Base-by-base conservation (phyloP, 495 filamentous ascomycete genomes). In the Talaromyces proteolyticus region DNA sequence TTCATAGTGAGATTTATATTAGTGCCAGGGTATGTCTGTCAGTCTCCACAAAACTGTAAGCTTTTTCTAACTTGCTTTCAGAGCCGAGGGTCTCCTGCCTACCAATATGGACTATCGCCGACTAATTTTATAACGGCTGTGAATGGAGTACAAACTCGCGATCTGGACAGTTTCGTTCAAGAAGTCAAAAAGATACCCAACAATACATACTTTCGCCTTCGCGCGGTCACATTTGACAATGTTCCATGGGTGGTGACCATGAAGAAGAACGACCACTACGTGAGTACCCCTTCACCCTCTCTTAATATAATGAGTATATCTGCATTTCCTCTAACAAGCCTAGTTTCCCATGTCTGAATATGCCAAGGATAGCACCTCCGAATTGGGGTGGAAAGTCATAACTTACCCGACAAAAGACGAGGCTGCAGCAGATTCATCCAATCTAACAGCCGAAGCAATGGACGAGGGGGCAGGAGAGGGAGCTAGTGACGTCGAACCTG, bases 211-310 rank as follows among this genome's bases (percentile, higher is more conserved):
- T 96, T 98, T 82, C 81, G 94, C 19, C 75, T 99, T 12, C 85
- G 87, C 53, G 88, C 91, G 8, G 87, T 96, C 61, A 97, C 93
- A 2, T 99, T 97, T 59, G 93, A 99, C 63, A 94, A 93, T 54
- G 90, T 97, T 14, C 92, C 91, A 12, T 99, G 91, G 87, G 88
- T 97, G 20, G 87, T 93, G 17, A 96, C 92, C 21, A 96, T 99
- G 84, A 99, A 99, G 82, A 99, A 99, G 82, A 94, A 95, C 64
- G 94, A 99, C 65, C 93, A 99, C 67, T 99, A 99, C 63, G 77
- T 81, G 58, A 65, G 73, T 61, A 6, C 34, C 40, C 19, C 11
- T 47, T 20, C 21, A 22, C 3, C 42, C 18, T 10, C 38, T 4
- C 34, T 42, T 37, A n/a, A n/a, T n/a, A n/a, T n/a, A n/a, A n/a